phyloP scores from a whole-genome alignment of 2,329 filamentous ascomycete genomes.

The Tolypocladium tropicale region DNA sequence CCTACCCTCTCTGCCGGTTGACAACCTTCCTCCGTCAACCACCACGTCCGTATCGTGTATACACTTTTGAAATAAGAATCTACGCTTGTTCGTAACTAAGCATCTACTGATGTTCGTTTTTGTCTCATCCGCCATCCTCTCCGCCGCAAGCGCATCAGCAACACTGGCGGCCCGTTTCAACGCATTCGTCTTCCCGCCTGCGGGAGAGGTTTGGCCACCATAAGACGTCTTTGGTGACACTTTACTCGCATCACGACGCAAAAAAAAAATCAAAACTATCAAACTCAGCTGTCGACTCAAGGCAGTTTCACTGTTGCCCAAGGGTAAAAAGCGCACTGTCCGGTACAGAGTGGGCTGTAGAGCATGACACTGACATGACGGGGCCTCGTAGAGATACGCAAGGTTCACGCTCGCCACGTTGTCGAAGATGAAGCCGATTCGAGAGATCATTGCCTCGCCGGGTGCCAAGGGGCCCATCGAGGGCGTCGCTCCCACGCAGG shows the following conservation, averaged over 20 bases:
- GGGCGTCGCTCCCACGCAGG: background rate
- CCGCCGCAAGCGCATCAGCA: background rate
- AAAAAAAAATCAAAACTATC: too few species aligned
- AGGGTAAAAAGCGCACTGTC: background rate
- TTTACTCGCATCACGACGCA: background rate
- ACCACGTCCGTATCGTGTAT: background rate
- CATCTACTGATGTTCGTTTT: background rate
- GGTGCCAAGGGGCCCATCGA: slow-evolving; percentile 1
- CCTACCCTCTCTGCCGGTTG: background rate
- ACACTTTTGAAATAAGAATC: background rate
- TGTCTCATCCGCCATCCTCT: background rate
- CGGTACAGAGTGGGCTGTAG: background rate
- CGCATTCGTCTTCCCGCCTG: background rate
- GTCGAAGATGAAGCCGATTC: background rate
- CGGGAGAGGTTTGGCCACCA: background rate
- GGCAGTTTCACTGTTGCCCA: background rate
- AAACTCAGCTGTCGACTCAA: too few species aligned
- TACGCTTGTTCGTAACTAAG: background rate
- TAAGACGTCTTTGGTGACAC: background rate
- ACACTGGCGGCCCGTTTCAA: background rate
- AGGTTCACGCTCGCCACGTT: background rate
- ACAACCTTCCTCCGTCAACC: background rate
- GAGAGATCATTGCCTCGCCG: slow-evolving; percentile 1
- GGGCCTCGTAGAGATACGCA: background rate
- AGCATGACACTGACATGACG: background rate